Evolutionary conservation across 176 grass and related monocot species (phyloP).

Genomic region (Urochloa ruziziensis): DNA sequence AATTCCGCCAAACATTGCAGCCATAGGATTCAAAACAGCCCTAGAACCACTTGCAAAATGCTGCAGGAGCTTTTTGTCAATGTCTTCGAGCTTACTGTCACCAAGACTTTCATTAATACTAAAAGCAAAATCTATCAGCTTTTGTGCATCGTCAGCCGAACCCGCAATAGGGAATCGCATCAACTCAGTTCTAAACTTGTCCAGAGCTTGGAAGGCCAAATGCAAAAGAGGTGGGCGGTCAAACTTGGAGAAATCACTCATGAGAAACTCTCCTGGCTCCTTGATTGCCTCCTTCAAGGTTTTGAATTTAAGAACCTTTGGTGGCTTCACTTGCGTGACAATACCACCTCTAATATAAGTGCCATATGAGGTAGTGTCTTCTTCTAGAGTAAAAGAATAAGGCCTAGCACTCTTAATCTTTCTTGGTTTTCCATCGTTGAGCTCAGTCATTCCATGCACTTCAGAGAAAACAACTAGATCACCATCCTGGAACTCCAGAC

Average conservation of each 20-base stretch:
- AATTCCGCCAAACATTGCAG: conserved; percentile 91
- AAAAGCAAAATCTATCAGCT: conserved; percentile 54
- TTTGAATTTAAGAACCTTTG: conserved; percentile 86
- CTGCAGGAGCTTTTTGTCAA: conserved; percentile 70
- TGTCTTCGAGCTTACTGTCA: conserved; percentile 67
- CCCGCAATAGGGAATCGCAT: conserved; percentile 70
- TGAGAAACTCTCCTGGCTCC: conserved; percentile 91
- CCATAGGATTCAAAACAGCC: conserved; percentile 91
- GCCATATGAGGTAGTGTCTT: conserved; percentile 80
- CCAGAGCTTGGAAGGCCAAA: conserved; percentile 90
- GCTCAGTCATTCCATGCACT: conserved; percentile 77
- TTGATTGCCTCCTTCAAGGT: conserved; percentile 72
- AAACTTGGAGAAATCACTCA: conserved; percentile 94
- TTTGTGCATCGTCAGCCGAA: conserved; percentile 64
- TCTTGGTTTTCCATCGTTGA: conserved; percentile 91
- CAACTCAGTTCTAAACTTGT: conserved; percentile 68
- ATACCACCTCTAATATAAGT: conserved; percentile 75
- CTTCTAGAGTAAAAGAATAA: conserved; percentile 82
- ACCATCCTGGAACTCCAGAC: conserved; percentile 86
- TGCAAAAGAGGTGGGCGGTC: conserved; percentile 78
- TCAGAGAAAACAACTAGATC: conserved; percentile 92
- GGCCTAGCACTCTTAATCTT: conserved; percentile 82
- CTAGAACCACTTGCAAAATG: conserved; percentile 76
- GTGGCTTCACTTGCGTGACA: conserved; percentile 84
- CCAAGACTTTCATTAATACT: conserved; percentile 60